These are phyloP conservation scores for Tagetes erecta DNA, from an alignment of 129 eudicot species.

Conservation along the genomic window DNA sequence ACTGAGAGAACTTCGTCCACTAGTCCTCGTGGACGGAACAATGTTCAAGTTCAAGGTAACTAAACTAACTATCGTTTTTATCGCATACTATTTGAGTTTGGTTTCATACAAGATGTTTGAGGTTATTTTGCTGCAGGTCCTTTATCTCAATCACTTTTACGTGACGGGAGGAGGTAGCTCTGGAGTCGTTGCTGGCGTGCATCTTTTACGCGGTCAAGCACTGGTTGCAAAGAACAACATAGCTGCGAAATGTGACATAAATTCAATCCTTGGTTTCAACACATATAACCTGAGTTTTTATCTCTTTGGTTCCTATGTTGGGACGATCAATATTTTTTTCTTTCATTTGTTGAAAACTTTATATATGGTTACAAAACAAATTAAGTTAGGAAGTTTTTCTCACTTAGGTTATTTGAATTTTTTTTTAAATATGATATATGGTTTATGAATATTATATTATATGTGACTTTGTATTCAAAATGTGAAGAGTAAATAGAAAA, in stretches of 20 bases:
- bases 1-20: constrained; percentile 36
- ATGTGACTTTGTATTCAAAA: too few species aligned
- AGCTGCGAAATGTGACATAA: constrained; percentile 19
- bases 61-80: too few species aligned
- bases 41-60: constrained; percentile 39
- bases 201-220: background rate
- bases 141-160: constrained; percentile 34
- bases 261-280: background rate
- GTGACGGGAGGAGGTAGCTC: constrained; percentile 30
- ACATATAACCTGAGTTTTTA: background rate
- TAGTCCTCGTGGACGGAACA: constrained; percentile 26
- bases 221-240: constrained; percentile 3
- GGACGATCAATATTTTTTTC: too few species aligned
- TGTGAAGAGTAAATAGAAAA: too few species aligned
- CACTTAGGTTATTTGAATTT: too few species aligned
- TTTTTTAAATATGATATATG: too few species aligned
- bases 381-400: too few species aligned
- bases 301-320: background rate
- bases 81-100: too few species aligned
- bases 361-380: background rate
- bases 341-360: background rate
- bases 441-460: too few species aligned
- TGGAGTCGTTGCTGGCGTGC: background rate
- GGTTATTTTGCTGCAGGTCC: constrained; percentile 22
- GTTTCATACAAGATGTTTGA: background rate